Conservation (phyloP, 306 rosid species). For the Ammopiptanthus mongolicus region DNA sequence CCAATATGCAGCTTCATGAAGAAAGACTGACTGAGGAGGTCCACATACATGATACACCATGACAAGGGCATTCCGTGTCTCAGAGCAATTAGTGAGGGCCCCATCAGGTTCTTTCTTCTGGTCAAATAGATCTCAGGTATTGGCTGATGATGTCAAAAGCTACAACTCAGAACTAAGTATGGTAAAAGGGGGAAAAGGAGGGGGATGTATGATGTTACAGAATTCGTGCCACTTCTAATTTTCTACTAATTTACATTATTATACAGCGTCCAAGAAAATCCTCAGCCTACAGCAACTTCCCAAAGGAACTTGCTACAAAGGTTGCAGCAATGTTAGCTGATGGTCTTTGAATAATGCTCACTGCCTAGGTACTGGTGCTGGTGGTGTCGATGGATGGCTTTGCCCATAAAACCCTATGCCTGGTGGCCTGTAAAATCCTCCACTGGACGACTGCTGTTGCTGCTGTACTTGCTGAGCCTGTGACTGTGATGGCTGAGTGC, state of each 20-base stretch:
- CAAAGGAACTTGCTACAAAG: constrained; percentile 18
- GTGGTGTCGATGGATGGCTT: constrained; percentile 59
- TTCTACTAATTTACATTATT: constrained; percentile 60
- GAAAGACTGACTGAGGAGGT: neutral
- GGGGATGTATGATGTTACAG: neutral
- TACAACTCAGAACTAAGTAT: neutral
- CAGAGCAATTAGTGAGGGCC: neutral
- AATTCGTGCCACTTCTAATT: constrained; percentile 25
- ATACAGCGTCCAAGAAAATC: constrained; percentile 35
- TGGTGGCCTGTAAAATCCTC: constrained; percentile 69
- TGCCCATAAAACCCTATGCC: constrained; percentile 83
- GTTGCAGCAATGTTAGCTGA: constrained; percentile 2
- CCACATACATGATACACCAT: neutral
- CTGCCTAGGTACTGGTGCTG: constrained; percentile 65
- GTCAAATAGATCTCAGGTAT: neutral
- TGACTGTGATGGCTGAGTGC: constrained; percentile 40
- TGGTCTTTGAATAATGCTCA: constrained; percentile 31
- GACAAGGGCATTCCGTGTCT: neutral
- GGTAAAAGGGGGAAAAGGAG: neutral
- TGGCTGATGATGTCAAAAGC: constrained; percentile 12
- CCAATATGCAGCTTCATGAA: constrained; percentile 18
- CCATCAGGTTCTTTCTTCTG: neutral
- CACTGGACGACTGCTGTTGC: constrained; percentile 49
- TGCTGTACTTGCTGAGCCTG: constrained; percentile 45
- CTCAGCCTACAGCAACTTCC: constrained; percentile 29